Percentiles rank a stretch among this genome's conserved stretches.
phyloP scores from a whole-genome alignment of 1,139 yeast species.

The Komagataea norvegica region DNA sequence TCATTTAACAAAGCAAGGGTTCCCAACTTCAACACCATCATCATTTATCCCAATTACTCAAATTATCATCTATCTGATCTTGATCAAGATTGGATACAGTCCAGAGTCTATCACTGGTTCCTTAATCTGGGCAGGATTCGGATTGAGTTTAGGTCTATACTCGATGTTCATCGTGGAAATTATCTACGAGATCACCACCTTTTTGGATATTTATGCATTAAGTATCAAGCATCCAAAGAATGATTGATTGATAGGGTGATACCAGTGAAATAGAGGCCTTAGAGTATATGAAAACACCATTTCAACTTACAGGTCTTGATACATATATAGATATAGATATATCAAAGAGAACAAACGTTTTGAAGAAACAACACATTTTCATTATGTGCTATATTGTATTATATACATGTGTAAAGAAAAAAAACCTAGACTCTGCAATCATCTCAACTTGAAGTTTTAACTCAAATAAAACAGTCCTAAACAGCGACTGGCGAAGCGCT shows the following conservation, averaged over 20 bases:
- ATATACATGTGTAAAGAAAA: constrained; percentile 3
- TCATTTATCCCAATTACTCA: constrained; percentile 63
- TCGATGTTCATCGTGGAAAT: constrained; percentile 77
- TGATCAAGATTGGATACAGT: constrained; percentile 39
- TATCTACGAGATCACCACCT: constrained; percentile 75
- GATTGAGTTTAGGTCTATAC: constrained; percentile 72
- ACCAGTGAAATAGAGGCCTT: no score
- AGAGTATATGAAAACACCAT: no score
- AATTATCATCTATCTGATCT: constrained; percentile 35
- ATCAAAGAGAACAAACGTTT: constrained; percentile 3
- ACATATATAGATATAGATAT: neutral
- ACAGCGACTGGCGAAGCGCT: constrained; percentile 25
- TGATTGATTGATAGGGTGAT: constrained; percentile 24
- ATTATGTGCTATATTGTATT: constrained; percentile 2
- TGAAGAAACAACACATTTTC: neutral
- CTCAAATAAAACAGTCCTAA: constrained; percentile 8
- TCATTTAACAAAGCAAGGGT: constrained; percentile 74
- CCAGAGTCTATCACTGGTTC: constrained; percentile 39
- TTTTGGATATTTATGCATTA: constrained; percentile 80
- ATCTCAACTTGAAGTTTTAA: neutral
- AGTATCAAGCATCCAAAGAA: constrained; percentile 75
- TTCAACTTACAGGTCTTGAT: no score
- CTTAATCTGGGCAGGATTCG: constrained; percentile 69
- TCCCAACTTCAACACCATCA: constrained; percentile 71
- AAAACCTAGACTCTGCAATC: neutral